Base-by-base conservation (phyloP, 2,329 filamentous ascomycete genomes). In the Aureobasidium sp. region DNA sequence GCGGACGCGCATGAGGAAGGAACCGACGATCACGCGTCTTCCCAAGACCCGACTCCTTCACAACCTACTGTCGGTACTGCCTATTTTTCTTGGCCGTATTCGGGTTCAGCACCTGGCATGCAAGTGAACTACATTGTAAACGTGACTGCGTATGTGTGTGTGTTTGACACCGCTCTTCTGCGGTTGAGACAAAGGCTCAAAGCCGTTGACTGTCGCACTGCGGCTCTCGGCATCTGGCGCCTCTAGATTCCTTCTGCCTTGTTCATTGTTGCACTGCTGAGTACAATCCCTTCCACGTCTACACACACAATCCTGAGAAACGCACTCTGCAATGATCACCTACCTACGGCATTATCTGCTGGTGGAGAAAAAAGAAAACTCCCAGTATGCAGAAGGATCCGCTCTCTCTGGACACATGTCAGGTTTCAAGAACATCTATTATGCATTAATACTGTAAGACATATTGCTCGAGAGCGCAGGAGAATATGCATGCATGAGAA, bases 91-190 rank as follows among this genome's bases (percentile, higher is more conserved):
- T n/a, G n/a, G n/a, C n/a, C n/a, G n/a, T n/a, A n/a, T n/a, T n/a
- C n/a, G n/a, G n/a, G n/a, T n/a, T n/a, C n/a, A n/a, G n/a, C n/a
- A n/a, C n/a, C n/a, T 34, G 27, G 11, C 8, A 2, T 34, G n/a
- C 41, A 16, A 24, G 17, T 32, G 12, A 10, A 34, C 16, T 1
- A 4, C 29, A 45, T 32, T 16, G 12, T 32, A 34, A n/a, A n/a
- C n/a, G n/a, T n/a, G n/a, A n/a, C n/a, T n/a, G n/a, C 27, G 41
- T 4, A 17, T 34, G 22, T 34, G 27, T 34, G 34, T 16, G 41
- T 45, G 41, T 29, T 49, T 39, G 45, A 49, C 45, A 49, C 45
- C 45, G 45, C 45, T 39, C 45, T 49, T 49, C 22, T 49, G 45
- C 45, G 30, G 45, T 49, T 49, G 45, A 35, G 34, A 30, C 38